Evolutionary conservation across 202 grass and related monocot genomes (phyloP).

Genomic region (Cymbopogon flexuosus): DNA sequence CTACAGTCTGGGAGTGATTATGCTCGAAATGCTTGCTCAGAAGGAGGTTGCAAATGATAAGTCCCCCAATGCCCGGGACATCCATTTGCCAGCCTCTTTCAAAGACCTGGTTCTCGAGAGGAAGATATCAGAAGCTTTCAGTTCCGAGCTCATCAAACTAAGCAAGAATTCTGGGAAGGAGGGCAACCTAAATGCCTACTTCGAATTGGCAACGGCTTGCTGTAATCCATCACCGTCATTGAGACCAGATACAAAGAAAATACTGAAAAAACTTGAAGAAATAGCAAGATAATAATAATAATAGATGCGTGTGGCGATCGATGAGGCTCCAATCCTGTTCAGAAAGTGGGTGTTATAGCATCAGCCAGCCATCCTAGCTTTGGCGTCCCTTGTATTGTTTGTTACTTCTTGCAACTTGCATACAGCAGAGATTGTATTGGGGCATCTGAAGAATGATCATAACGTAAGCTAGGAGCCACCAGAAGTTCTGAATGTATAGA

Average conservation of each 20-base stretch:
- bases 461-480: constrained; percentile 5
- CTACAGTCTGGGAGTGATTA: constrained; percentile 84
- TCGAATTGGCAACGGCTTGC: constrained; percentile 64
- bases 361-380: constrained; percentile 19
- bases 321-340: background rate
- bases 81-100: constrained; percentile 61
- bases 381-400: background rate
- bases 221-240: constrained; percentile 75
- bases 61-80: constrained; percentile 48
- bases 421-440: constrained; percentile 2
- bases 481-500: constrained; percentile 45
- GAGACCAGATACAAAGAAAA: constrained; percentile 67
- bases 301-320: background rate
- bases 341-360: constrained; percentile 5
- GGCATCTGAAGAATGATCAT: background rate
- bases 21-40: constrained; percentile 89
- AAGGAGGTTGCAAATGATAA: constrained; percentile 45
- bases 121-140: constrained; percentile 74
- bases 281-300: constrained; percentile 37
- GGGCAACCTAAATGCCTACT: constrained; percentile 51
- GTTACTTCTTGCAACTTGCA: constrained; percentile 20
- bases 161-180: constrained; percentile 59
- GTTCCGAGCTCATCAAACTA: constrained; percentile 59
- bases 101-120: constrained; percentile 84
- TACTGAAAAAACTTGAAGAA: constrained; percentile 65